Base-by-base conservation (phyloP, 495 filamentous ascomycete genomes). In the Neurospora hispaniola region DNA sequence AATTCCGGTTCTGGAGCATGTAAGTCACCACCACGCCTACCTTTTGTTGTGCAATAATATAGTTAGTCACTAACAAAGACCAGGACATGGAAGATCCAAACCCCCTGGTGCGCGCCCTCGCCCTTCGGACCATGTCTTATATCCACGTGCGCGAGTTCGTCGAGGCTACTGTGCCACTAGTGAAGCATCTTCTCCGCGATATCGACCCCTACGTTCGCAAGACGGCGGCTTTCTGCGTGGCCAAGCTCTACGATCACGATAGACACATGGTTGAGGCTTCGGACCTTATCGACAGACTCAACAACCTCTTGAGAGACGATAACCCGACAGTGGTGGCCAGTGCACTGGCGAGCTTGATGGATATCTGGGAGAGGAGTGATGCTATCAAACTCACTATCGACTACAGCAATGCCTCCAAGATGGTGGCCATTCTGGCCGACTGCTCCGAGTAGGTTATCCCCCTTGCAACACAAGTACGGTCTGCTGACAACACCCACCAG, bases 311-410 rank as follows among this genome's bases (percentile, higher is more conserved):
- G 71, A 89, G 92, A 77, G 96, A 99, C 76, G 95, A 97, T 80
- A 98, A 98, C 79, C 94, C 96, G 4, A 99, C 96, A 0, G 96
- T 99, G 14, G 94, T 98, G 10, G 94, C 96, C 14, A 97, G 93
- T 77, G 95, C 96, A 10, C 83, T 99, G 76, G 96, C 96, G 1
- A 88, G 91, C 39, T 81, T 99, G 79, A 94, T 97, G 88, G 96
- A 99, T 82, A 99, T 99, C 71, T 99, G 96, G 96, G 96, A 98
- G 80, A 87, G 95, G 70, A 98, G 94, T 79, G 96, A 98, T 79
- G 92, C 90, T 72, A 99, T 99, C 81, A 98, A 97, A 75, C 89
- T 99, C 69, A 98, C 96, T 3, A 98, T 99, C 76, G 96, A 99
- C 81, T 97, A 98, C 80, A 89, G 89, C 71, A 98, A 96, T 81